Conservation (phyloP, 257 asterid genomes). For the Anisodus tanguticus region DNA sequence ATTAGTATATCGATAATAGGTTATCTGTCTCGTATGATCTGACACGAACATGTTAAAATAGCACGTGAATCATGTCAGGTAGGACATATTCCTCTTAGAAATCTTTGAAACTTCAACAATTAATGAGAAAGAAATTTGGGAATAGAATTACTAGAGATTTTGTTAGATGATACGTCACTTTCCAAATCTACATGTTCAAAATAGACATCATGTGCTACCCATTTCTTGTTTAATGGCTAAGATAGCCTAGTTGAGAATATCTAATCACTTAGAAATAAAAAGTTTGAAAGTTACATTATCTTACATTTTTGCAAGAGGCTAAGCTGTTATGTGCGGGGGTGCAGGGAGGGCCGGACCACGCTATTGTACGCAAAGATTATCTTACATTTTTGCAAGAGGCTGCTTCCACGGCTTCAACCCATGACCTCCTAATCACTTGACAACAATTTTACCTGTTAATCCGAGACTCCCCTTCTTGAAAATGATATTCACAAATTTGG, state of each 20-base stretch:
- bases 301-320: no score
- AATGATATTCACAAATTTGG: no score
- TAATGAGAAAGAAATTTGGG: neutral
- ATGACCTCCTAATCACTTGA: no score
- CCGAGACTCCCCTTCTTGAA: no score
- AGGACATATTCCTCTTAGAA: neutral
- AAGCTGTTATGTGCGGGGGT: no score
- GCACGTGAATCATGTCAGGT: neutral
- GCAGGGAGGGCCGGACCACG: no score
- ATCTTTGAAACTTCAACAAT: neutral
- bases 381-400: no score
- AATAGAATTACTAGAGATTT: neutral
- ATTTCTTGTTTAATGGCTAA: conserved; percentile 6
- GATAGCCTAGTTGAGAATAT: neutral
- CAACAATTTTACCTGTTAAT: no score
- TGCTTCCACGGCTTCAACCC: no score
- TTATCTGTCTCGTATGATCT: neutral
- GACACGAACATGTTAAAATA: neutral
- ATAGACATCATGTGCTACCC: conserved; percentile 12
- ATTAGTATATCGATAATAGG: no score
- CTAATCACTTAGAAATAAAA: neutral
- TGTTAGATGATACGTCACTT: conserved; percentile 7
- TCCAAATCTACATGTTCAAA: conserved; percentile 16
- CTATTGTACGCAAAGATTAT: neutral
- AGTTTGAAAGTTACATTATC: no score